Base-by-base conservation (phyloP, 108 stramenopile species). In the Epipyxis sp. region DNA sequence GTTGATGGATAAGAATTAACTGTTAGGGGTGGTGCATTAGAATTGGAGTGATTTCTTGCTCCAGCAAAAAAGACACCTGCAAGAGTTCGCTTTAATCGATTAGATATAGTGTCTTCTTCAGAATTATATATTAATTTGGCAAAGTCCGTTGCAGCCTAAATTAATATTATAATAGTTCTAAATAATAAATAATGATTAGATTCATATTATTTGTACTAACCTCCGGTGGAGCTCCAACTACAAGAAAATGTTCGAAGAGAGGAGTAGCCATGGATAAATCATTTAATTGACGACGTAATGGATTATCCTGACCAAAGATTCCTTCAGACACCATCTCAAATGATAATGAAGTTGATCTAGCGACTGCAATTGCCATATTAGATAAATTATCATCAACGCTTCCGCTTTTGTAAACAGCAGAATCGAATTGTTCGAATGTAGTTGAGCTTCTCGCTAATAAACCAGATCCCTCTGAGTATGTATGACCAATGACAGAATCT, bases 201-300 rank as follows among this genome's bases (percentile, higher is more conserved):
- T n/a, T n/a, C n/a, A n/a, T n/a, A n/a, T n/a, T n/a, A n/a, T n/a
- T n/a, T n/a, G n/a, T 13, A 20, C 46, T 50, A 50, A 67, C 65
- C 65, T 67, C 65, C 6, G 20, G 13, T 13, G 65, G 20, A 39
- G 42, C 65, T 13, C 65, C 65, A 6, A 67, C 42, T 13, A 67
- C 65, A 20, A 67, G 65, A 20, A 67, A 67, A 67, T 67, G 65
- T 20, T 67, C 65, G 20, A 67, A 67, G 42, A 67, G 65, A 13
- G 65, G 65, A 6, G 46, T 20, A 20, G 20, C 46, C 46, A 6
- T 50, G 46, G 46, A 50, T 6, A 50, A 50, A 20, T 6, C n/a
- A n/a, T n/a, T n/a, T n/a, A n/a, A n/a, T n/a, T n/a, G n/a, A n/a
- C n/a, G n/a, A n/a, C n/a, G n/a, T n/a, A n/a, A n/a, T n/a, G n/a